A percentile compares a stretch with the other conserved stretches of the same genome.
Evolutionary conservation across 2,329 filamentous ascomycete genomes (phyloP).

Genomic region (Lasiodiplodia theobromae): DNA sequence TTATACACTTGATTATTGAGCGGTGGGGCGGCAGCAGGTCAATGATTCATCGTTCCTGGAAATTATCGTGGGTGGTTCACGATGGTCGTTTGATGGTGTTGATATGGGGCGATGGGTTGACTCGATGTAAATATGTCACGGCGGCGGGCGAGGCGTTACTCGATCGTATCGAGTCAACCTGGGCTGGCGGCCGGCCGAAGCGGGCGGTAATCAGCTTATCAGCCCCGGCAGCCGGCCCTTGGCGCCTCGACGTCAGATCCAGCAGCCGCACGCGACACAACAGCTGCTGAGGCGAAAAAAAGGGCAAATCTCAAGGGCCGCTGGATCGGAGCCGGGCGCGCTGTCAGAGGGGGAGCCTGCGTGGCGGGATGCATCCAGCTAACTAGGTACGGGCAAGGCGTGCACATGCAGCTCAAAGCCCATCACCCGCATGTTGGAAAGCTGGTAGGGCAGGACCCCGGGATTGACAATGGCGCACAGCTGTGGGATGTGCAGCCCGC

Average conservation of each 20-base stretch:
- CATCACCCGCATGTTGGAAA: too few species aligned
- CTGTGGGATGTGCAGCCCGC: slow-evolving; percentile 20
- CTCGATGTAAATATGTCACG: slow-evolving; percentile 25
- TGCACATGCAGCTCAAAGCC: too few species aligned
- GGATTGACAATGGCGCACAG: slow-evolving; percentile 8
- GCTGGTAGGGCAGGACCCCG: slow-evolving; percentile 12
- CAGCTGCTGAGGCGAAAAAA: neutral
- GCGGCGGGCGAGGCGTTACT: slow-evolving; percentile 8
- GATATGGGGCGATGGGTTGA: slow-evolving; percentile 20
- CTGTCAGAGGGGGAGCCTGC: neutral
- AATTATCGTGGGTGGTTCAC: slow-evolving; percentile 8
- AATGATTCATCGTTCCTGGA: neutral
- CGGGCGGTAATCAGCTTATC: slow-evolving; percentile 25
- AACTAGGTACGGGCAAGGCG: neutral
- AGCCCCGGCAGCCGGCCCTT: neutral
- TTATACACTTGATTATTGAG: neutral
- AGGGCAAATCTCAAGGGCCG: neutral
- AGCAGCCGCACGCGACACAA: slow-evolving; percentile 4
- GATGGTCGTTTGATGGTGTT: slow-evolving; percentile 23
- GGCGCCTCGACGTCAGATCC: slow-evolving; percentile 12
- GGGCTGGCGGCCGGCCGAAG: neutral
- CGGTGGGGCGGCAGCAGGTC: neutral
- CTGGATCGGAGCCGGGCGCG: neutral
- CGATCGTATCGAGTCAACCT: slow-evolving; percentile 23
- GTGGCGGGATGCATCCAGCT: neutral